Conservation (phyloP, 2,329 filamentous ascomycete species). For the Pyrenochaeta sp. region DNA sequence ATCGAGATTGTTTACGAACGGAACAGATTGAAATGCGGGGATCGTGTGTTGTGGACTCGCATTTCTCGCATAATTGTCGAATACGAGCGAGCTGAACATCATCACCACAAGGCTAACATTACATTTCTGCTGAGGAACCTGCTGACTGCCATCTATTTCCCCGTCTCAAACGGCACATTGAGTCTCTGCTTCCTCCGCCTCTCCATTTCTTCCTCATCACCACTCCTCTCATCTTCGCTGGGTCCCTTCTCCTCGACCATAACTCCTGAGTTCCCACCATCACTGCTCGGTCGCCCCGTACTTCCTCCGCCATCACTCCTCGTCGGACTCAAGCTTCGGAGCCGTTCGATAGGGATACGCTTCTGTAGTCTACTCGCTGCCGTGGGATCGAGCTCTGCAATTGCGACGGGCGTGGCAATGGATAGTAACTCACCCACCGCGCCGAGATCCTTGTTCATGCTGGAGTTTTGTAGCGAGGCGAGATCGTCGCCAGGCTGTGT, state of each 20-base stretch:
- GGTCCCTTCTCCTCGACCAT: slow-evolving; percentile 53
- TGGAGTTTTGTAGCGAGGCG: slow-evolving; percentile 4
- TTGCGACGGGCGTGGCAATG: slow-evolving; percentile 45
- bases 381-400: slow-evolving; percentile 49
- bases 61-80: background rate
- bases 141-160: background rate
- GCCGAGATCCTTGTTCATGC: slow-evolving; percentile 29
- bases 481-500: background rate
- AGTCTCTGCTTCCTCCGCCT: slow-evolving; percentile 19
- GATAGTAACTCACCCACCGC: slow-evolving; percentile 46
- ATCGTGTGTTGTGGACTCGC: background rate
- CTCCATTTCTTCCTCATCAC: slow-evolving; percentile 23
- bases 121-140: background rate
- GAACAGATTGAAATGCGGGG: background rate
- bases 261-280: slow-evolving; percentile 39
- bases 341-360: slow-evolving; percentile 22
- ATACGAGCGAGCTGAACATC: background rate
- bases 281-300: slow-evolving; percentile 22
- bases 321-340: slow-evolving; percentile 46
- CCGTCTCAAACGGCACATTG: slow-evolving; percentile 26
- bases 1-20: too few relatives aligned
- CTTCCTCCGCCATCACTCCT: slow-evolving; percentile 33
- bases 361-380: slow-evolving; percentile 39
- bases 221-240: slow-evolving; percentile 49
- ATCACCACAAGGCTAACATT: background rate